Evolutionary conservation across 2,329 filamentous ascomycete genomes (phyloP).

Genomic region (Aspergillus fischeri): DNA sequence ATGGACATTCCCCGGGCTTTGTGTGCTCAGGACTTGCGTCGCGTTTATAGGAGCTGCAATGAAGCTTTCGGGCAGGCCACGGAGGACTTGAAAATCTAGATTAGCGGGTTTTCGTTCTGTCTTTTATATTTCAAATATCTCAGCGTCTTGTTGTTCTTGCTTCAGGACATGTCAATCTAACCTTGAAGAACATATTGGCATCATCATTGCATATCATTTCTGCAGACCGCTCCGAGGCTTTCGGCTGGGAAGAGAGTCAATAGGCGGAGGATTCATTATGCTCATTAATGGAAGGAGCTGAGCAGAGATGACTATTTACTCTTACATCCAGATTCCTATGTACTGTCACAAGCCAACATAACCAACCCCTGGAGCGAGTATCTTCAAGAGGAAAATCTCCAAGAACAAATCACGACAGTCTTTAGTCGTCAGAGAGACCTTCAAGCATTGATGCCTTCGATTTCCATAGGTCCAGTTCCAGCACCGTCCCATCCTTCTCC

Average conservation of each 20-base stretch:
- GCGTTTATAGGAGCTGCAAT: neutral
- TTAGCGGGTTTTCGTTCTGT: neutral
- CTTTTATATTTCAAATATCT: neutral
- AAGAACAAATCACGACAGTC: neutral
- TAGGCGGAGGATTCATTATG: neutral
- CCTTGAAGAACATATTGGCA: neutral
- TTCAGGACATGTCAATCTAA: neutral
- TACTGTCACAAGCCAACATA: neutral
- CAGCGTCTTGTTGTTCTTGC: neutral
- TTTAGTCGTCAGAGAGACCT: neutral
- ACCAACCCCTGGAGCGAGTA: neutral
- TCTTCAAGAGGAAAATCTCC: neutral
- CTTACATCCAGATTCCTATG: neutral
- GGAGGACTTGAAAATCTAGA: neutral
- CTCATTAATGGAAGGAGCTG: neutral
- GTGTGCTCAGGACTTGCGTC: neutral
- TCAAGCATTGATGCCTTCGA: conserved; percentile 23
- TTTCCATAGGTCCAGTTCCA: conserved; percentile 27
- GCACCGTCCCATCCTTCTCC: conserved; percentile 33
- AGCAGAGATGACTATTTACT: neutral
- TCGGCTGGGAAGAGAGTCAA: too few relatives aligned
- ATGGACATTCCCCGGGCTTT: neutral
- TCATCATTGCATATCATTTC: neutral
- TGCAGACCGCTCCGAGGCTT: neutral
- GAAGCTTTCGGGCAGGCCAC: neutral